Base-by-base conservation (phyloP, 805 yeast species). In the Hanseniaspora lachancei region DNA sequence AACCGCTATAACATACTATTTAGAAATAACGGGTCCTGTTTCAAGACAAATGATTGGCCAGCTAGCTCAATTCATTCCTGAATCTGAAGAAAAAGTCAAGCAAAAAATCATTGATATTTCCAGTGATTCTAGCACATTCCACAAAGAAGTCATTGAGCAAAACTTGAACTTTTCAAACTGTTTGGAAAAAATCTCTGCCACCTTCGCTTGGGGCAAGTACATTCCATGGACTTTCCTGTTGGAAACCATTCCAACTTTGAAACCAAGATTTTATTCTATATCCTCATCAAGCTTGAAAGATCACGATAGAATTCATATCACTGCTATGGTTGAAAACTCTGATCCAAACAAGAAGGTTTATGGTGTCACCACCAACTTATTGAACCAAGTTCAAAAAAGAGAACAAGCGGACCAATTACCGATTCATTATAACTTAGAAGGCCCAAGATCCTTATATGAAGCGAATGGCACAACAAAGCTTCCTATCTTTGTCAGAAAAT, bases 191-290 rank as follows among this genome's bases (percentile, higher is more conserved):
- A 68, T 89, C 47, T 84, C 95, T 16, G 63, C 72, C 15, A 88
- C 86, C 57, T 64, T 59, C 29, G 68, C 78, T n/a, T 93, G 97
- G 97, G 61, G 66, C 15, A 63, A 69, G 16, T 32, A 49, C 38
- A 85, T 91, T 49, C 96, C 97, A 35, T 84, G 91, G 74, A 82
- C 81, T 59, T 86, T 89, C 65, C 70, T 93, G 41, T 74, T 89
- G 62, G 98, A 91, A 72, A 77, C 84, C 34, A 68, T 93, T 59
- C 78, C 89, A 44, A 86, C 81, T 62, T 73, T 93, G 64, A 95
- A 85, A 68, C 96, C 97, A 43, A 89, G 98, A 69, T 91, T 88
- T 72, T 91, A 91, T 71, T 91, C 97, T 23, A 91, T 91, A 62
- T 89, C 97, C 2, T 89, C 97, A 1, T 87, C 96, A 5, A 82